Evolutionary conservation across 495 filamentous ascomycete species (phyloP).

Genomic region (Niebla homalea): DNA sequence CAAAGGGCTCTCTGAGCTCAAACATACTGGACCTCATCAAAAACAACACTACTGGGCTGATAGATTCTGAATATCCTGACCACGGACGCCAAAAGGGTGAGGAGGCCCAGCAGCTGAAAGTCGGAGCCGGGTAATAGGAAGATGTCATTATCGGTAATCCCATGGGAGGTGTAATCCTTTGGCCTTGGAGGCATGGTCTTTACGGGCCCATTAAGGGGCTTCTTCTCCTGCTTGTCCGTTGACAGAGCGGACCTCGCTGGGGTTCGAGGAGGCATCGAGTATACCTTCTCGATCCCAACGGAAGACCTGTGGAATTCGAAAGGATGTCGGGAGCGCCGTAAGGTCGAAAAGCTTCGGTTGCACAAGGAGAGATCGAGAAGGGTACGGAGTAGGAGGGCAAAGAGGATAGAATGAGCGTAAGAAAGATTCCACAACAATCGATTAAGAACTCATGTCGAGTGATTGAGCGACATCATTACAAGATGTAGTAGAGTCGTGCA

Average conservation of each 20-base stretch:
- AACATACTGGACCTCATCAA: slow-evolving; percentile 96
- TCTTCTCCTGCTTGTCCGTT: not conserved
- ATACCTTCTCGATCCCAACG: not conserved
- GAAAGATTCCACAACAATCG: slow-evolving; percentile 23
- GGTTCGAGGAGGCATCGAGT: slow-evolving; percentile 11
- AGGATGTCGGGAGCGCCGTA: not conserved
- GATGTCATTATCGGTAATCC: slow-evolving; percentile 39
- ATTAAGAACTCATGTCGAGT: slow-evolving; percentile 10
- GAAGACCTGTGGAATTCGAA: not conserved
- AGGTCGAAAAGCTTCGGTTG: too few species aligned
- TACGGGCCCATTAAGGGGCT: slow-evolving; percentile 8
- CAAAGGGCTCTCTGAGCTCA: not conserved
- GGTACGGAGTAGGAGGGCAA: not conserved
- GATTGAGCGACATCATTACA: too few species aligned
- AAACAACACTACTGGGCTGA: slow-evolving; percentile 90
- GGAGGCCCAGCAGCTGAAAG: slow-evolving; percentile 55
- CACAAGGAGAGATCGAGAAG: not conserved
- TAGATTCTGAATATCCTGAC: slow-evolving; percentile 93
- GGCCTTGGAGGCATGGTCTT: slow-evolving; percentile 7
- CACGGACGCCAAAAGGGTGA: slow-evolving; percentile 62
- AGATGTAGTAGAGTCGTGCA: too few species aligned
- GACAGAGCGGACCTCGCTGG: not conserved
- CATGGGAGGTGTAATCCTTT: slow-evolving; percentile 37
- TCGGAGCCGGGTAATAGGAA: slow-evolving; percentile 63
- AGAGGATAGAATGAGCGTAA: slow-evolving; percentile 1